A percentile compares a stretch with the other conserved stretches of the same genome.
Conservation (phyloP, 2,329 filamentous ascomycete species). For the Eutypa lata region DNA sequence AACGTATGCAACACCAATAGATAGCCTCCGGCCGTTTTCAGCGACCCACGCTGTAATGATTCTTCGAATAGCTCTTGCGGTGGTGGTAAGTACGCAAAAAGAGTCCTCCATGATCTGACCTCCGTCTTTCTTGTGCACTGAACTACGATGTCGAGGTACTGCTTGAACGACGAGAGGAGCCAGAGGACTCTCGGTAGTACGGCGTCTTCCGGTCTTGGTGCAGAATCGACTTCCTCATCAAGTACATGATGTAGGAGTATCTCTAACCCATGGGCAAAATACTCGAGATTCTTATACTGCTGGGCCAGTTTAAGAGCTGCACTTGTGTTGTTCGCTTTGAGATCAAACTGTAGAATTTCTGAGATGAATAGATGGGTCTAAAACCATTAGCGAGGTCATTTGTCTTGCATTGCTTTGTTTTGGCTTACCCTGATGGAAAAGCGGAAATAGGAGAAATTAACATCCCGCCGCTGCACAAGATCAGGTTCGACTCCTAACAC, state of each 20-base stretch:
- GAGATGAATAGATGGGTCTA: conserved; percentile 92
- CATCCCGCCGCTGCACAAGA: conserved; percentile 86
- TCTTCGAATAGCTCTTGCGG: conserved; percentile 92
- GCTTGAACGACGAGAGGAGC: conserved; percentile 68
- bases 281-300: conserved; percentile 82
- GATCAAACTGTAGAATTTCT: conserved; percentile 76
- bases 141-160: conserved; percentile 92
- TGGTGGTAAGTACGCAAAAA: conserved; percentile 88
- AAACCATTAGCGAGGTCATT: conserved; percentile 8
- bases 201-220: conserved; percentile 60
- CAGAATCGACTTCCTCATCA: conserved; percentile 85
- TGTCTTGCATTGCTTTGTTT: not conserved
- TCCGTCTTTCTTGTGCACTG: conserved; percentile 98
- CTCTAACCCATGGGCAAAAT: conserved; percentile 91
- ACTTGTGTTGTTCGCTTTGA: conserved; percentile 71
- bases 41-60: conserved; percentile 74
- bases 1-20: conserved; percentile 89
- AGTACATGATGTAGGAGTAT: conserved; percentile 89
- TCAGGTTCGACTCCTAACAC: conserved; percentile 89
- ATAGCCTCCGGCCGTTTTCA: conserved; percentile 96
- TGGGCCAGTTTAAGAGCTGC: conserved; percentile 79
- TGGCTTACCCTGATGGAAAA: conserved; percentile 78
- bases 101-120: conserved; percentile 87
- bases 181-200: conserved; percentile 63
- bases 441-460: conserved; percentile 85